Evolutionary conservation across 345 rosid species (phyloP).

Genomic region (Zanthoxylum bungeanum): DNA sequence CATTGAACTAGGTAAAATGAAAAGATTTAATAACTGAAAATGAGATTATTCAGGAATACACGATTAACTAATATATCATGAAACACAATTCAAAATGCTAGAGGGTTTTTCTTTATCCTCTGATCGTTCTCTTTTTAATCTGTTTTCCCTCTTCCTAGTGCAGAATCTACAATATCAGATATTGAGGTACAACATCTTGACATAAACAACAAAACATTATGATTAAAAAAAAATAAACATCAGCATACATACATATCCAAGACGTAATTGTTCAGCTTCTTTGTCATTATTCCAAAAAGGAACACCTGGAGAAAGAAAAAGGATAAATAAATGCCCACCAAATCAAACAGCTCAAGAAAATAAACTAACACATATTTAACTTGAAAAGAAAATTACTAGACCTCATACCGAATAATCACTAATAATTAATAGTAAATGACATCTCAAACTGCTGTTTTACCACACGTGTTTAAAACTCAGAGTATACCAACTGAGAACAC

Average conservation of each 20-base stretch:
- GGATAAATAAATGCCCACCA: no score
- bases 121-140: neutral
- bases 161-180: neutral
- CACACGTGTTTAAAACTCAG: neutral
- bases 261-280: constrained; percentile 75
- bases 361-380: neutral
- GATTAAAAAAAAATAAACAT: constrained; percentile 3
- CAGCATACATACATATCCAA: constrained; percentile 72
- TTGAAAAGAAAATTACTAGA: neutral
- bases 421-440: neutral
- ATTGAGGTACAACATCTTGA: neutral
- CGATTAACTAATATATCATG: neutral
- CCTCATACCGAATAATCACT: no score
- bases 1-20: no score
- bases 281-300: constrained; percentile 63
- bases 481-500: neutral
- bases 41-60: no score
- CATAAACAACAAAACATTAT: neutral
- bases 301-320: constrained; percentile 49
- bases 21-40: no score
- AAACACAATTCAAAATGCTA: neutral
- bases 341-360: neutral
- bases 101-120: neutral
- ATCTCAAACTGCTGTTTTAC: neutral
- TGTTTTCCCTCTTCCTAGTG: neutral